A percentile compares a stretch with the other conserved stretches of the same genome.
These are phyloP conservation scores for Colletotrichum eremochloae DNA, from an alignment of 2,329 filamentous ascomycete species.

Conservation along the genomic window DNA sequence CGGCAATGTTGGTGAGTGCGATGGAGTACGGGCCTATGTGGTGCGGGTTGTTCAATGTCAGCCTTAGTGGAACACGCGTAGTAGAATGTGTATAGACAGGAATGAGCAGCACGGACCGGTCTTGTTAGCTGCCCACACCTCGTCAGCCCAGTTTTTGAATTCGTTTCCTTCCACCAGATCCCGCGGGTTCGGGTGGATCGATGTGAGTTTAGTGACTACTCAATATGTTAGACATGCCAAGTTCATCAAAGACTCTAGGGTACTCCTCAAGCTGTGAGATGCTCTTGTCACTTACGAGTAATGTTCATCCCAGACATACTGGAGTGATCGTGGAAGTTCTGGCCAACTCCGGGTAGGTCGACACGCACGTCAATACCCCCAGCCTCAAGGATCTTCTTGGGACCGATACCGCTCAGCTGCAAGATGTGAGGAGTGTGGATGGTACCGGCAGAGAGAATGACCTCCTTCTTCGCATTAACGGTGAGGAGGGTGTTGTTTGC, in stretches of 20 bases:
- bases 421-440: slow-evolving; percentile 56
- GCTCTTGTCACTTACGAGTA: slow-evolving; percentile 33
- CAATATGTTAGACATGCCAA: slow-evolving; percentile 1
- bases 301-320: slow-evolving; percentile 46
- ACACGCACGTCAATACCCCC: slow-evolving; percentile 54
- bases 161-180: slow-evolving; percentile 35
- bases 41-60: not conserved
- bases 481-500: slow-evolving; percentile 39
- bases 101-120: slow-evolving; percentile 35
- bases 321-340: slow-evolving; percentile 56
- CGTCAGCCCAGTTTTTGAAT: slow-evolving; percentile 42
- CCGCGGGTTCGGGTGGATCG: slow-evolving; percentile 38
- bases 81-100: too few relatives aligned
- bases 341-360: slow-evolving; percentile 60
- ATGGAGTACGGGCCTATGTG: slow-evolving; percentile 48
- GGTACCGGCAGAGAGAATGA: slow-evolving; percentile 54
- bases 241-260: not conserved
- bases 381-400: slow-evolving; percentile 50
- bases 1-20: slow-evolving; percentile 51
- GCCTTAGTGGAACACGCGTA: not conserved
- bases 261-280: not conserved
- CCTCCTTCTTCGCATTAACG: slow-evolving; percentile 50
- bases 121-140: slow-evolving; percentile 25
- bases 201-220: slow-evolving; percentile 31
- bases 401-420: slow-evolving; percentile 60